A percentile compares a stretch with the other conserved stretches of the same genome.
Evolutionary conservation across 108 stramenopile genomes (phyloP).

Genomic region (Nitzschia sp.): DNA sequence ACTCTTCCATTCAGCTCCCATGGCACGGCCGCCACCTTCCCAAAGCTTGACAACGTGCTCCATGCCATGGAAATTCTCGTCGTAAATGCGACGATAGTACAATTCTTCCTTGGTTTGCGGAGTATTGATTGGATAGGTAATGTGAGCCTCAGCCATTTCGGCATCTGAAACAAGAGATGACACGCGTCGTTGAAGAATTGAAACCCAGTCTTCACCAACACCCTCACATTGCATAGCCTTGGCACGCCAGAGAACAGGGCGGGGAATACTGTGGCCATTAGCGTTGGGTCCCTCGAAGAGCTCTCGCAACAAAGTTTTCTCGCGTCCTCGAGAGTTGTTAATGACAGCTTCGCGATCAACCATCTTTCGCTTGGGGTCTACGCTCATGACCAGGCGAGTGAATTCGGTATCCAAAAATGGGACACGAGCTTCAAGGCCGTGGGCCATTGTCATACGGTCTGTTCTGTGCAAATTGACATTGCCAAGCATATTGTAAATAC

Average conservation of each 20-base stretch:
- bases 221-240: slow-evolving; percentile 90
- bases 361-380: slow-evolving; percentile 68
- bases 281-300: slow-evolving; percentile 68
- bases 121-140: slow-evolving; percentile 63
- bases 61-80: slow-evolving; percentile 66
- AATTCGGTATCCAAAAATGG: slow-evolving; percentile 82
- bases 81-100: slow-evolving; percentile 71
- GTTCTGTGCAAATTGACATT: slow-evolving; percentile 75
- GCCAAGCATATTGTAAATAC: slow-evolving; percentile 71
- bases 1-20: slow-evolving; percentile 73
- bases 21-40: slow-evolving; percentile 75
- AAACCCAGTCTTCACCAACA: slow-evolving; percentile 82
- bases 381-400: slow-evolving; percentile 65
- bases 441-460: slow-evolving; percentile 86
- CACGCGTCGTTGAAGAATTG: slow-evolving; percentile 67
- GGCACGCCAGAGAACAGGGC: slow-evolving; percentile 71
- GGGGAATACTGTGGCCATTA: slow-evolving; percentile 66
- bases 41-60: slow-evolving; percentile 70
- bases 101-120: slow-evolving; percentile 83
- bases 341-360: slow-evolving; percentile 63
- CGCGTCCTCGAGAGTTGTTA: slow-evolving; percentile 60
- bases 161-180: slow-evolving; percentile 64
- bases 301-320: slow-evolving; percentile 68
- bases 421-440: slow-evolving; percentile 76
- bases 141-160: slow-evolving; percentile 64